phyloP scores from a whole-genome alignment of 2,329 filamentous ascomycete species.

The Fusarium oxysporum region DNA sequence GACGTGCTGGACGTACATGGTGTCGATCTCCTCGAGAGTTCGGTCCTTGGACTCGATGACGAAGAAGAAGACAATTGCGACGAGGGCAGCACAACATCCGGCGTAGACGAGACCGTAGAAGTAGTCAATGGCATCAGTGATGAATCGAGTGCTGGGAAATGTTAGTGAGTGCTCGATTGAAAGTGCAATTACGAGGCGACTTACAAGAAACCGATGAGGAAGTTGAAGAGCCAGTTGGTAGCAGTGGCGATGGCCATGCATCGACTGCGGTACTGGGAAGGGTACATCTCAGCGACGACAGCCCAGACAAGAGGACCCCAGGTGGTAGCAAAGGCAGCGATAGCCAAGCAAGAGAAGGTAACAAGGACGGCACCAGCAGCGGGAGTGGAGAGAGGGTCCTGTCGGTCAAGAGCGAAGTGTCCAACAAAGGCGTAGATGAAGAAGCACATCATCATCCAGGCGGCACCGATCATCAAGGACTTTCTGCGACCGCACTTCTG shows the following conservation, averaged over 20 bases:
- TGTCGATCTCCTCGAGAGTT: conserved; percentile 80
- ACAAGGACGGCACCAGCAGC: conserved; percentile 70
- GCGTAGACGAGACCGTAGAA: conserved; percentile 79
- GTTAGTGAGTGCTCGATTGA: conserved; percentile 31
- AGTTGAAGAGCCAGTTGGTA: conserved; percentile 75
- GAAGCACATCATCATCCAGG: conserved; percentile 69
- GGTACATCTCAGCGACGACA: conserved; percentile 73
- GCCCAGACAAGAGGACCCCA: conserved; percentile 79
- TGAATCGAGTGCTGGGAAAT: conserved; percentile 71
- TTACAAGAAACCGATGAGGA: conserved; percentile 63
- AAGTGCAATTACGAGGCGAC: conserved; percentile 1
- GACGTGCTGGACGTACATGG: conserved; percentile 73
- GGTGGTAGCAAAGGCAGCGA: conserved; percentile 73
- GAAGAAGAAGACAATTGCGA: conserved; percentile 79
- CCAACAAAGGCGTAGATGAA: conserved; percentile 64
- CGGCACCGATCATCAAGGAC: conserved; percentile 71
- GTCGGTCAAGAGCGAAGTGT: conserved; percentile 56
- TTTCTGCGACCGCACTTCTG: conserved; percentile 73
- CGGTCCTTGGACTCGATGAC: conserved; percentile 79
- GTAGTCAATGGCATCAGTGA: conserved; percentile 76
- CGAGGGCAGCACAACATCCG: conserved; percentile 71
- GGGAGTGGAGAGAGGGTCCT: conserved; percentile 58
- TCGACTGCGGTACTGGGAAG: conserved; percentile 64
- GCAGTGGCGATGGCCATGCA: conserved; percentile 68
- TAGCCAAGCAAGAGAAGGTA: conserved; percentile 76